phyloP scores from a whole-genome alignment of 768 basidiomycete species.

The Melanogaster broomeanus region DNA sequence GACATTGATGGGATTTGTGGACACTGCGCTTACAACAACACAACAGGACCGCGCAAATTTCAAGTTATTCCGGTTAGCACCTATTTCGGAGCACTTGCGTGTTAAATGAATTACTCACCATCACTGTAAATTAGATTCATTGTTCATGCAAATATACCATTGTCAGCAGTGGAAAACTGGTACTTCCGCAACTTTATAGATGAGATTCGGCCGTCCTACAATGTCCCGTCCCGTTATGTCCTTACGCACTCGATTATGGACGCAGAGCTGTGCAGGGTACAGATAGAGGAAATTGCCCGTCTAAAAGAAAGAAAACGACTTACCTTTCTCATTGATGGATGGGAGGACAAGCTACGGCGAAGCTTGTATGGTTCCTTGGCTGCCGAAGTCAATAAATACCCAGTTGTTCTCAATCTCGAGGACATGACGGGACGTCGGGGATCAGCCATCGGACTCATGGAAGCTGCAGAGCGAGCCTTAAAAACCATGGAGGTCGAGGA shows the following conservation, averaged over 20 bases:
- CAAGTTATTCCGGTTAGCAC: too few relatives aligned
- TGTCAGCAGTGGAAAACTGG: constrained; percentile 16
- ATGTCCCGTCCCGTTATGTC: too few relatives aligned
- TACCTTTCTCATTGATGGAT: constrained; percentile 33
- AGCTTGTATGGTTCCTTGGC: constrained; percentile 28
- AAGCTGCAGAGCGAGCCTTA: constrained; percentile 15
- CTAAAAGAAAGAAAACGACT: constrained; percentile 12
- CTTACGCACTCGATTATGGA: constrained; percentile 23
- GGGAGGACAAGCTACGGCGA: constrained; percentile 27
- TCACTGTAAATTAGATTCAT: too few relatives aligned
- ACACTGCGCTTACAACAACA: too few relatives aligned
- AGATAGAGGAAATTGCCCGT: constrained; percentile 16
- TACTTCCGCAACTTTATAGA: constrained; percentile 25
- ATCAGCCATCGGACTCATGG: constrained; percentile 23
- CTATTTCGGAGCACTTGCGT: too few relatives aligned
- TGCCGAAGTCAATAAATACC: constrained; percentile 18
- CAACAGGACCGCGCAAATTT: too few relatives aligned
- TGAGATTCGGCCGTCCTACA: constrained; percentile 26
- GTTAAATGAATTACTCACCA: too few relatives aligned
- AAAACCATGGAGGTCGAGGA: constrained; percentile 20
- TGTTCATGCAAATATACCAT: constrained; percentile 28
- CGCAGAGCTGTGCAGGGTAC: constrained; percentile 19
- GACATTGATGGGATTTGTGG: too few relatives aligned
- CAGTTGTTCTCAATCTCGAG: constrained; percentile 23
- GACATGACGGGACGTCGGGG: constrained; percentile 29